These are phyloP conservation scores for Bjerkandera adusta DNA, from an alignment of 1,284 basidiomycete genomes.

Conservation along the genomic window DNA sequence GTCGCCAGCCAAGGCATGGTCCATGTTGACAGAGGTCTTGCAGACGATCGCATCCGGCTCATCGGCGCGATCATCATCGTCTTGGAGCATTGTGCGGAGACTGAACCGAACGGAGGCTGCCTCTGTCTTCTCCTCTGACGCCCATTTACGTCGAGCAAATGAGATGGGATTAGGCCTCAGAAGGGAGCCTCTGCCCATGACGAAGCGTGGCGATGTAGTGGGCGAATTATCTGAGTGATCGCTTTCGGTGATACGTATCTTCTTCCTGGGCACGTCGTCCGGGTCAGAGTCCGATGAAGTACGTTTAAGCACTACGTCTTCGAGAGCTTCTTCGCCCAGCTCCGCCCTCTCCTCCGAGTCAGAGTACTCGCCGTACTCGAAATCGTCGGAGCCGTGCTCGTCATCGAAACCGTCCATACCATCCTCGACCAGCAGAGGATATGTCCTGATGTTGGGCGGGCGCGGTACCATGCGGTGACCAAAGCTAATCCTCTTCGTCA, in stretches of 20 bases:
- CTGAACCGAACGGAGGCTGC: not conserved
- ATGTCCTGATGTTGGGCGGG: constrained; percentile 3
- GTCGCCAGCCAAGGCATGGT: constrained; percentile 14
- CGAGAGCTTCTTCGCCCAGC: constrained; percentile 15
- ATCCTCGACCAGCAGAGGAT: too few species aligned
- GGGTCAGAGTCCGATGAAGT: constrained; percentile 5
- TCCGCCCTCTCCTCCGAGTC: constrained; percentile 6
- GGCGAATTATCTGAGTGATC: constrained; percentile 15
- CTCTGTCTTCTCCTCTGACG: constrained; percentile 13
- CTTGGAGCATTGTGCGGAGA: not conserved
- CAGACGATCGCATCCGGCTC: too few species aligned
- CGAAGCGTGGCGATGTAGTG: constrained; percentile 18
- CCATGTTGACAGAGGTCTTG: too few species aligned
- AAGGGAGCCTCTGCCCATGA: constrained; percentile 20
- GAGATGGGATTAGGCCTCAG: constrained; percentile 32
- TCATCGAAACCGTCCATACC: constrained; percentile 14
- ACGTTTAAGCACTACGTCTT: constrained; percentile 14
- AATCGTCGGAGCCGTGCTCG: constrained; percentile 19
- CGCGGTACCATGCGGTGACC: constrained; percentile 8
- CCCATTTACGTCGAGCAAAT: constrained; percentile 36
- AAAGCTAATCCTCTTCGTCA: constrained; percentile 13
- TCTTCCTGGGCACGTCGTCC: constrained; percentile 4
- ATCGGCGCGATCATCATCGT: not conserved
- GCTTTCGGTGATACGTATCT: constrained; percentile 6
- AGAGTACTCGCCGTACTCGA: not conserved